Evolutionary conservation across 495 filamentous ascomycete genomes (phyloP).

Genomic region (Elaphomyces granulatus): DNA sequence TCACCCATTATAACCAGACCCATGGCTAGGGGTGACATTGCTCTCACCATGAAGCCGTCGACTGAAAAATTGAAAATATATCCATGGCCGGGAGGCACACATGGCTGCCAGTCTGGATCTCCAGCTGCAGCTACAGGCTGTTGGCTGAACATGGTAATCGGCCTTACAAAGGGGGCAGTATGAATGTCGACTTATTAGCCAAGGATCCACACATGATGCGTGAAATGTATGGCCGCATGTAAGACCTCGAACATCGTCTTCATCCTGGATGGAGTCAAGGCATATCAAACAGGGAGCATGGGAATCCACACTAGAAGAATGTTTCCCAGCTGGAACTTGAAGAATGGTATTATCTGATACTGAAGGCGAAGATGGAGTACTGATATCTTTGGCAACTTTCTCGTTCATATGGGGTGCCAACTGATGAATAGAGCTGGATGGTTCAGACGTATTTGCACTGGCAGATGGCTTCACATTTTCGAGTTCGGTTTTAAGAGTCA

Average conservation of each 20-base stretch:
- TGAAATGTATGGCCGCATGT: slow-evolving; percentile 97
- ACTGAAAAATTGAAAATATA: no score
- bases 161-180: slow-evolving; percentile 97
- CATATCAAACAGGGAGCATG: slow-evolving; percentile 71
- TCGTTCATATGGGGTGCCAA: slow-evolving; percentile 10
- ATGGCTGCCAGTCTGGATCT: background rate
- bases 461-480: background rate
- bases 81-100: no score
- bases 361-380: background rate
- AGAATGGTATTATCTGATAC: background rate
- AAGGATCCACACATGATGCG: slow-evolving; percentile 84
- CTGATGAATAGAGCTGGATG: slow-evolving; percentile 7
- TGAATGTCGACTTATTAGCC: slow-evolving; percentile 81
- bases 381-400: slow-evolving; percentile 4
- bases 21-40: no score
- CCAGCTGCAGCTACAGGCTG: background rate
- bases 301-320: background rate
- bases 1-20: no score
- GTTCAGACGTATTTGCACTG: slow-evolving; percentile 5
- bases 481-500: slow-evolving; percentile 38
- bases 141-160: slow-evolving; percentile 88
- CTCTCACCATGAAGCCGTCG: no score
- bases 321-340: no score
- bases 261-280: slow-evolving; percentile 81
- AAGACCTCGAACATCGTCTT: slow-evolving; percentile 88